Evolutionary conservation across 1,284 basidiomycete species (phyloP).

Genomic region (Pterula multifida): DNA sequence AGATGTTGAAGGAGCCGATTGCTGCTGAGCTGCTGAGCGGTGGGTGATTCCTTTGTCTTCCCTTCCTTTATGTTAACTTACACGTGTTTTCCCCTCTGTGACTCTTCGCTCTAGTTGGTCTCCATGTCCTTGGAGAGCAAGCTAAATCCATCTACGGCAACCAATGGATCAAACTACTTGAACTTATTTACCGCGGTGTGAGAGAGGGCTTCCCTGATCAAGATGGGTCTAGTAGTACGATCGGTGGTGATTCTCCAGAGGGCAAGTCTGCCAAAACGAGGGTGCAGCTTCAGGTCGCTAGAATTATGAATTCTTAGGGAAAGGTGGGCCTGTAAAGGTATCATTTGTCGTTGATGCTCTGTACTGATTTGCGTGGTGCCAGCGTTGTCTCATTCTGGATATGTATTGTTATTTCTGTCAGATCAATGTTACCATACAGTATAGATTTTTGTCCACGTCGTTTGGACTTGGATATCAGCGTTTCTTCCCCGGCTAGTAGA

Average conservation of each 20-base stretch:
- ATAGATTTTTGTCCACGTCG: no score
- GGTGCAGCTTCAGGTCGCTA: constrained; percentile 53
- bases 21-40: constrained; percentile 59
- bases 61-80: constrained; percentile 11
- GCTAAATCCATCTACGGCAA: constrained; percentile 56
- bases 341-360: no score
- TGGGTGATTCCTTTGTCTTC: constrained; percentile 25
- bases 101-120: constrained; percentile 32
- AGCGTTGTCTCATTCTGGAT: no score
- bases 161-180: constrained; percentile 73
- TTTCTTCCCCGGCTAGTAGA: no score
- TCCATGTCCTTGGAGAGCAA: constrained; percentile 61
- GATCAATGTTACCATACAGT: no score
- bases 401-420: no score
- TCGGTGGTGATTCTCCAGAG: constrained; percentile 45
- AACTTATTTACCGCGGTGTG: constrained; percentile 50
- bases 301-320: constrained; percentile 26
- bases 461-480: no score
- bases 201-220: constrained; percentile 34
- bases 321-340: constrained; percentile 12
- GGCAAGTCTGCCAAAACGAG: constrained; percentile 48
- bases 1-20: constrained; percentile 39
- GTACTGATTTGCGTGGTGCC: no score
- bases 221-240: constrained; percentile 15
- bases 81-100: constrained; percentile 2